Evolutionary conservation across 495 filamentous ascomycete genomes (phyloP).

Genomic region (Lophiostoma macrostomum): DNA sequence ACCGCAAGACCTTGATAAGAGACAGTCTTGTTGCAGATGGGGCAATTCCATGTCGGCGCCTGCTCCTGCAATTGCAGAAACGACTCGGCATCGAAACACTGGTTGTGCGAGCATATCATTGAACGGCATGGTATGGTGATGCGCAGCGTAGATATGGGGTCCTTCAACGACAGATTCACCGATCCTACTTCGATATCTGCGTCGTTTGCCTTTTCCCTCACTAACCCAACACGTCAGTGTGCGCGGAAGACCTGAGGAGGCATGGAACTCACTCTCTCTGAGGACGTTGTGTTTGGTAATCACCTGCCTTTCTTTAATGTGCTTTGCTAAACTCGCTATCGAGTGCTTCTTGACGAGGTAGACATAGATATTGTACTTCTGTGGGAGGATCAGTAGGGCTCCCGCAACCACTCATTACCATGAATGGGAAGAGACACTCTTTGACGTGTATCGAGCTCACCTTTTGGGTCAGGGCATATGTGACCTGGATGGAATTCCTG

Average conservation of each 20-base stretch:
- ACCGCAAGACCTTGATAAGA: slow-evolving; percentile 78
- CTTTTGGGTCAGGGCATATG: slow-evolving; percentile 89
- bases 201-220: slow-evolving; percentile 78
- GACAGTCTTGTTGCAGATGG: slow-evolving; percentile 81
- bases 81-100: slow-evolving; percentile 92
- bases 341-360: slow-evolving; percentile 71
- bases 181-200: slow-evolving; percentile 85
- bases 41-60: slow-evolving; percentile 91
- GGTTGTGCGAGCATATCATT: slow-evolving; percentile 77
- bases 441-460: slow-evolving; percentile 42
- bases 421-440: slow-evolving; percentile 16
- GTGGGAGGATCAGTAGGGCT: neutral
- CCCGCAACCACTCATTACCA: too few species aligned
- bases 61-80: slow-evolving; percentile 94
- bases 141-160: slow-evolving; percentile 80
- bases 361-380: slow-evolving; percentile 75
- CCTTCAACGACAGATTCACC: slow-evolving; percentile 83
- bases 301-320: slow-evolving; percentile 61
- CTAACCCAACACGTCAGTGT: slow-evolving; percentile 45
- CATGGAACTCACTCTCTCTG: slow-evolving; percentile 69
- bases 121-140: slow-evolving; percentile 79
- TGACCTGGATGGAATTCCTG: slow-evolving; percentile 74
- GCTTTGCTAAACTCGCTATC: slow-evolving; percentile 66
- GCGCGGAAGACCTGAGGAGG: neutral
- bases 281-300: slow-evolving; percentile 81